Conservation (phyloP, 129 eudicot species). For the sunflower (Helianthus annuus) region HanXRQr2.0-SUNRISE NC_035448.2:38974581-38975080, state of each 20-base stretch:
- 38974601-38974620: neutral
- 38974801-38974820: constrained; percentile 10
- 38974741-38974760: constrained; percentile 68
- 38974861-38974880: constrained; percentile 29
- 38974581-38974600: neutral
- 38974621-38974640: constrained; percentile 67
- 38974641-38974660: constrained; percentile 63
- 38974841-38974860: constrained; percentile 63
- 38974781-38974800: neutral
- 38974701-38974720: constrained; percentile 49
- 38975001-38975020: constrained; percentile 82
- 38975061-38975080: constrained; percentile 68
- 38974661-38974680: constrained; percentile 48
- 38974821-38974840: constrained; percentile 44
- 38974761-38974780: neutral
- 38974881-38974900: constrained; percentile 34
- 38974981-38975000: constrained; percentile 88
- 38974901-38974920: constrained; percentile 68
- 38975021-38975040: constrained; percentile 76
- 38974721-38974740: constrained; percentile 48
- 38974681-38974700: constrained; percentile 64
- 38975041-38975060: constrained; percentile 56
- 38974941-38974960: constrained; percentile 73
- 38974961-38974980: constrained; percentile 64
- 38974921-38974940: constrained; percentile 80